Evolutionary conservation across 2,329 filamentous ascomycete genomes (phyloP), one percentile per base, ranked within the genome.

Genomic region (Fusarium torulosum): DNA sequence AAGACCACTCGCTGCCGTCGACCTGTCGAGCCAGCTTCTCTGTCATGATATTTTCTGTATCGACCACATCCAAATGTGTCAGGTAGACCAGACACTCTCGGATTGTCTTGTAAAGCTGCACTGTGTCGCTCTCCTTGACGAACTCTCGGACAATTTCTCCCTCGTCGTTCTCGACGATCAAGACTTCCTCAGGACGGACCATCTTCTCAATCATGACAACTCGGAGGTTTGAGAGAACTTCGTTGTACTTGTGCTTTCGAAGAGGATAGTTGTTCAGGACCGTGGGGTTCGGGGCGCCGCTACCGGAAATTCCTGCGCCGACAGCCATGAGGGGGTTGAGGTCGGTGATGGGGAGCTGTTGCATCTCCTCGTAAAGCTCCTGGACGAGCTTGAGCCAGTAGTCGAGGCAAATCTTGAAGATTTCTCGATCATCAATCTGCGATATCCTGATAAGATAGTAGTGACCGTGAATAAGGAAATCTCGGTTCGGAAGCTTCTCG

Each of bases 171-270:
- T 99, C 96, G n/a, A 99, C 96, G 75, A 99, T 96, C 72, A 99
- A 80, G 10, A 99, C 96, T 81, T 99, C 96, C 81, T 99, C 96
- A 1, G 96, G 96, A 42, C 94, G 89, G 31, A 99, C 96, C 96
- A 99, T 99, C 85, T 97, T 97, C 83, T 99, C 96, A 66, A 99
- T 98, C 96, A 99, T 99, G 69, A 99, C 96, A 23, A 95, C 91
- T 70, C 96, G 91, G 58, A 99, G 85, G 78, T 97, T 98, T 11
- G 95, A 95, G 49, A 99, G 83, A 20, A 99, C 91, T 76, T 97
- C 94, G 69, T 91, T 90, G 80, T 98, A 99, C 81, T 97, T 98
- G 86, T 99, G 95, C 84, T 99, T 99, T 64, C 96, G 90, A 43
- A 99, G 87, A 14, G 95, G 94, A 75, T 97, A 97, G 79, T 94